Conservation (phyloP, 2,329 filamentous ascomycete genomes). For the Tolypocladium tundrense region DNA sequence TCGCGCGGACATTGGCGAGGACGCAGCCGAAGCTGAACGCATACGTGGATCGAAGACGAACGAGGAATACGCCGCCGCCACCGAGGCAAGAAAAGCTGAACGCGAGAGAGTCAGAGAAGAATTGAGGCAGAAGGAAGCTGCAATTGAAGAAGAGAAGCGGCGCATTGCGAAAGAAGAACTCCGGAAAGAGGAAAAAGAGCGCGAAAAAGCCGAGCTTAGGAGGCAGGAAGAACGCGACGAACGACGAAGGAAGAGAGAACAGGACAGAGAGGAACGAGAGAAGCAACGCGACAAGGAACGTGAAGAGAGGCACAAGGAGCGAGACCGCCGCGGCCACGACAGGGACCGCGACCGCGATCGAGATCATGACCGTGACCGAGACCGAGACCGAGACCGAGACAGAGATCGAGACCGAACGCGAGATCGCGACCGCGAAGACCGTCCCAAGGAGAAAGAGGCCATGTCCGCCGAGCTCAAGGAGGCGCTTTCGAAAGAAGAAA, state of each 20-base stretch:
- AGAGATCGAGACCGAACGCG: slow-evolving; percentile 16
- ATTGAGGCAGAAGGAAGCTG: slow-evolving; percentile 46
- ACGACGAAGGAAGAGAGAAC: slow-evolving; percentile 38
- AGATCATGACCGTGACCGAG: slow-evolving; percentile 20
- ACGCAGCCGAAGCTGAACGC: slow-evolving; percentile 56
- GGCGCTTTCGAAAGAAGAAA: slow-evolving; percentile 47
- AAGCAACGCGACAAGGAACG: slow-evolving; percentile 26
- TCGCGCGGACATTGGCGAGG: slow-evolving; percentile 56
- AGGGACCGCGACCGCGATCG: slow-evolving; percentile 16
- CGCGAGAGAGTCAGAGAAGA: slow-evolving; percentile 53
- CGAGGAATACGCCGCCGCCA: slow-evolving; percentile 61
- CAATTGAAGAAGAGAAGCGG: slow-evolving; percentile 51
- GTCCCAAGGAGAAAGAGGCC: slow-evolving; percentile 24
- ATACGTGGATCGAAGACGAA: slow-evolving; percentile 61
- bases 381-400: slow-evolving; percentile 20
- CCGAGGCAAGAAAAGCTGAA: slow-evolving; percentile 46
- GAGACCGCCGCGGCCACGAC: slow-evolving; percentile 23
- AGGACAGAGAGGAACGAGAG: slow-evolving; percentile 36
- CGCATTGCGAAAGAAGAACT: slow-evolving; percentile 48
- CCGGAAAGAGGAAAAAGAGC: slow-evolving; percentile 36
- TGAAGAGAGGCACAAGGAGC: slow-evolving; percentile 26
- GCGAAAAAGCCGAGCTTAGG: slow-evolving; percentile 38
- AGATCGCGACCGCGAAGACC: slow-evolving; percentile 20
- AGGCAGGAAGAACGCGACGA: slow-evolving; percentile 41
- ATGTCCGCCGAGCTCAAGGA: slow-evolving; percentile 38